phyloP scores from a whole-genome alignment of 371 early-diverging fungal species.

The Batkoa obscura region DNA sequence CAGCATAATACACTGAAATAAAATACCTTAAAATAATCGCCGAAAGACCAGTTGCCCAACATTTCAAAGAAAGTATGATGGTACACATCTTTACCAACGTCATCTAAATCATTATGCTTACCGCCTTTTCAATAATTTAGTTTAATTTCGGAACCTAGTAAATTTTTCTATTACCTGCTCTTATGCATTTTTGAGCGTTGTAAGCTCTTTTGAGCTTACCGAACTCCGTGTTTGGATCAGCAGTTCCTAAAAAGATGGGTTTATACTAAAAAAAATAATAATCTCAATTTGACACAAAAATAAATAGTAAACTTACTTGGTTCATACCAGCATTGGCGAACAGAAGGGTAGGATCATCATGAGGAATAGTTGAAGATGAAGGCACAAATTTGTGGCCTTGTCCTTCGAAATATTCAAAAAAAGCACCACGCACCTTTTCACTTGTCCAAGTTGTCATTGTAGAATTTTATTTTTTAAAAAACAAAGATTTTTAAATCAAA shows the following conservation, averaged over 20 bases:
- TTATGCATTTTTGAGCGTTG: slow-evolving; percentile 97
- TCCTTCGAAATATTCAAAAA: slow-evolving; percentile 75
- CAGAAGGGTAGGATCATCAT: slow-evolving; percentile 93
- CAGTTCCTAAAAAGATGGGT: slow-evolving; percentile 93
- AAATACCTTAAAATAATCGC: slow-evolving; percentile 94
- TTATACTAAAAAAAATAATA: slow-evolving; percentile 52
- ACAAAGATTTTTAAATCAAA: no score
- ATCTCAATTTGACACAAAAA: neutral
- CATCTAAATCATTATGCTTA: slow-evolving; percentile 99
- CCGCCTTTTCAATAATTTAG: slow-evolving; percentile 47
- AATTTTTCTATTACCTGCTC: slow-evolving; percentile 55
- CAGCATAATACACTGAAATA: neutral
- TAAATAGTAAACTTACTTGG: slow-evolving; percentile 35
- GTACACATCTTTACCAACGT: slow-evolving; percentile 99
- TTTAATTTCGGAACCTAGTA: neutral
- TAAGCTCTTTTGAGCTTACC: slow-evolving; percentile 81
- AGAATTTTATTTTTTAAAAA: no score
- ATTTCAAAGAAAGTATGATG: slow-evolving; percentile 99
- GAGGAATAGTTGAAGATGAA: slow-evolving; percentile 88
- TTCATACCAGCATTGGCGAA: slow-evolving; percentile 99
- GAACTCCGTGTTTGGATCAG: slow-evolving; percentile 78
- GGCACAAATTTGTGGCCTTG: slow-evolving; percentile 68
- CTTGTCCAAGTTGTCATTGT: slow-evolving; percentile 67
- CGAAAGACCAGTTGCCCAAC: slow-evolving; percentile 99
- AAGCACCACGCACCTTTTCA: slow-evolving; percentile 66